A percentile compares a stretch with the other conserved stretches of the same genome.
phyloP scores from a whole-genome alignment of 805 yeast genomes.

The Peterozyma toletana region DNA sequence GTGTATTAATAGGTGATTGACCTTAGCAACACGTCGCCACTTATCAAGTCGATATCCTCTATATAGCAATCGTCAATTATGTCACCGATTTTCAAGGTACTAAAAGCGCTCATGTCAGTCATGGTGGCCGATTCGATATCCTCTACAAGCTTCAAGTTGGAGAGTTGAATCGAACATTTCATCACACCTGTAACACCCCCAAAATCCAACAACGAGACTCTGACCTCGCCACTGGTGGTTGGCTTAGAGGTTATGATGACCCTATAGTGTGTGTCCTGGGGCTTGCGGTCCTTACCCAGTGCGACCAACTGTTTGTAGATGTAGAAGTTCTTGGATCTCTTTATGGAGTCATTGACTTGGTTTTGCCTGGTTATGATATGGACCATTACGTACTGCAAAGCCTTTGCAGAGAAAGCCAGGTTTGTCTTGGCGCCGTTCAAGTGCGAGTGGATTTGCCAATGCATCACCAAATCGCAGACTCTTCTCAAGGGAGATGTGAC shows the following conservation, averaged over 20 bases:
- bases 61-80: slow-evolving; percentile 29
- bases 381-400: slow-evolving; percentile 28
- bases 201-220: slow-evolving; percentile 20
- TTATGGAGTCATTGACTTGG: slow-evolving; percentile 22
- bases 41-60: slow-evolving; percentile 34
- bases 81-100: slow-evolving; percentile 36
- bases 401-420: slow-evolving; percentile 22
- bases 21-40: slow-evolving; percentile 28
- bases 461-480: slow-evolving; percentile 72
- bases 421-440: slow-evolving; percentile 17
- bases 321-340: slow-evolving; percentile 27
- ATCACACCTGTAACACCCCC: slow-evolving; percentile 20
- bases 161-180: slow-evolving; percentile 13
- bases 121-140: slow-evolving; percentile 17
- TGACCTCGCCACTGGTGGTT: slow-evolving; percentile 24
- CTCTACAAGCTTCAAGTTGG: slow-evolving; percentile 1
- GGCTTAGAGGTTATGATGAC: slow-evolving; percentile 37
- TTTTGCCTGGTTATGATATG: slow-evolving; percentile 39
- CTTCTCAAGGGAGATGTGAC: slow-evolving; percentile 89
- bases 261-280: slow-evolving; percentile 11
- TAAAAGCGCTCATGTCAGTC: slow-evolving; percentile 10
- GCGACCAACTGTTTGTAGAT: slow-evolving; percentile 20
- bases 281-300: slow-evolving; percentile 9
- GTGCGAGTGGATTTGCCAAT: slow-evolving; percentile 59
- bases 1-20: slow-evolving; percentile 14